These are phyloP conservation scores for Salix koriyanagi DNA, from an alignment of 345 rosid genomes.

Conservation along the genomic window DNA sequence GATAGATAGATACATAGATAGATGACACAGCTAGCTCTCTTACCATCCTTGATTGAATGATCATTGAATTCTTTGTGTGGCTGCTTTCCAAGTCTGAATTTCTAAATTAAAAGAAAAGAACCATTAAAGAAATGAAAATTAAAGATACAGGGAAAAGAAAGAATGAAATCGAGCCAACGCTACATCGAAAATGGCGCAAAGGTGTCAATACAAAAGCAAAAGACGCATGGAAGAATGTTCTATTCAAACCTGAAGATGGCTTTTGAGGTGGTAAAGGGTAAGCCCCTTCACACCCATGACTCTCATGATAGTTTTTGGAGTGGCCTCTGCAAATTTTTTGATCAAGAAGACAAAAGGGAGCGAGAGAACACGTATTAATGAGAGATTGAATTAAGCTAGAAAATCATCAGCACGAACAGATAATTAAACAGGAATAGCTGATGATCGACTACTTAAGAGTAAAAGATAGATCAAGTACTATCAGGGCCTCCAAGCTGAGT, in stretches of 20 bases:
- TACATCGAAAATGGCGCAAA: conserved; percentile 20
- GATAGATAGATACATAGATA: too few species aligned
- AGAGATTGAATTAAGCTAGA: neutral
- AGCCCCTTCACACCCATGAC: conserved; percentile 99
- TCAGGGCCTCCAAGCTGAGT: conserved; percentile 99
- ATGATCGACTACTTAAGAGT: neutral
- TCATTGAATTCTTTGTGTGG: conserved; percentile 98
- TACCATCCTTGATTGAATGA: conserved; percentile 91
- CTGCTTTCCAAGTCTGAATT: conserved; percentile 98
- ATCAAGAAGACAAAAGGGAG: neutral
- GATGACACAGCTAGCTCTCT: conserved; percentile 32
- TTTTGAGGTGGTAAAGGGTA: conserved; percentile 99
- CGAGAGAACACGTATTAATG: neutral
- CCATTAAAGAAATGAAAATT: conserved; percentile 4
- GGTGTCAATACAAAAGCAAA: neutral
- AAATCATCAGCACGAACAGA: neutral
- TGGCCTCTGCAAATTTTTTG: conserved; percentile 66
- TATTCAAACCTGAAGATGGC: conserved; percentile 96
- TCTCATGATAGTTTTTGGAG: conserved; percentile 99
- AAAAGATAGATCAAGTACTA: conserved; percentile 40
- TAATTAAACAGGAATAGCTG: neutral
- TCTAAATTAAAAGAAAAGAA: conserved; percentile 39
- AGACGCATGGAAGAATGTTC: conserved; percentile 20
- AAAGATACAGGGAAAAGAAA: conserved; percentile 5
- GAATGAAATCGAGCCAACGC: conserved; percentile 17